Evolutionary conservation across 495 filamentous ascomycete genomes (phyloP).

Genomic region (Neurospora sp.): DNA sequence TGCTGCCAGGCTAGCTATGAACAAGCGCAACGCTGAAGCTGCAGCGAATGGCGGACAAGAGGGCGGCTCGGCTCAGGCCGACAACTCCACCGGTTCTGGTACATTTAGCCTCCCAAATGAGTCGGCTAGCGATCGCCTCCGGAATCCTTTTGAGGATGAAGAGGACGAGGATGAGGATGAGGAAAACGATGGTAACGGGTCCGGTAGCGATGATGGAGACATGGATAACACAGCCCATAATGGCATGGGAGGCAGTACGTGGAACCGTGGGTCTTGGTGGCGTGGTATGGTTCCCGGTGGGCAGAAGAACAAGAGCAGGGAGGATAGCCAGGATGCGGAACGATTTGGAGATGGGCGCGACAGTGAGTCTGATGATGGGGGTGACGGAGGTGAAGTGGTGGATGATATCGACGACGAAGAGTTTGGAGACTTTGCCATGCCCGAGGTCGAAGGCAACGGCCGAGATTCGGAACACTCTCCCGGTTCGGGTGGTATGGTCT

Average conservation of each 20-base stretch:
- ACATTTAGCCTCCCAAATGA: constrained; percentile 14
- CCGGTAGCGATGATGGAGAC: constrained; percentile 24
- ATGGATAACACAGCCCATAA: constrained; percentile 18
- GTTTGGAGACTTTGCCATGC: constrained; percentile 45
- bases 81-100: constrained; percentile 15
- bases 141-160: constrained; percentile 41
- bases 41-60: constrained; percentile 23
- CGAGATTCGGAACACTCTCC: neutral
- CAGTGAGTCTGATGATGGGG: constrained; percentile 22
- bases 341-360: constrained; percentile 38
- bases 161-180: constrained; percentile 38
- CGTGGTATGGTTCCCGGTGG: constrained; percentile 28
- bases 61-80: constrained; percentile 11
- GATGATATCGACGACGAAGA: constrained; percentile 41
- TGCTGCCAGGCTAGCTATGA: constrained; percentile 69
- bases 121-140: constrained; percentile 18
- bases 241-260: constrained; percentile 12
- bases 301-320: constrained; percentile 1
- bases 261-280: constrained; percentile 38
- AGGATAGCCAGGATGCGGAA: constrained; percentile 16
- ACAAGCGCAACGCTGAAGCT: constrained; percentile 51
- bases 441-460: constrained; percentile 26
- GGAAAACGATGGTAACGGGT: constrained; percentile 25
- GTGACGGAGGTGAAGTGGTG: constrained; percentile 26
- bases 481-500: constrained; percentile 13